A percentile compares a stretch with the other conserved stretches of the same genome.
Conservation (phyloP, 2,329 filamentous ascomycete species). For the Nannizzia gypsea region DNA sequence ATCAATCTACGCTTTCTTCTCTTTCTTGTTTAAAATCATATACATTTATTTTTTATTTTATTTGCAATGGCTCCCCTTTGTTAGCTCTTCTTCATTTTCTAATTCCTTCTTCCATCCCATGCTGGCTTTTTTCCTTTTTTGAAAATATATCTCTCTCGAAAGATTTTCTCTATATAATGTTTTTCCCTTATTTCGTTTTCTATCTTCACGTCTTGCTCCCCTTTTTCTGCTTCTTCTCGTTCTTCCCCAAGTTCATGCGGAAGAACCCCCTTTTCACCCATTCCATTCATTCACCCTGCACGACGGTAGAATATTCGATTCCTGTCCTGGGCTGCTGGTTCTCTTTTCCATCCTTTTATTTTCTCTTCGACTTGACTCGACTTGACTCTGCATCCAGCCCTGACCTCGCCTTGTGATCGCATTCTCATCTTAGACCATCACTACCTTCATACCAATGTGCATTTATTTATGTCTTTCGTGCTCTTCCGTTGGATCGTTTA, state of each 20-base stretch:
- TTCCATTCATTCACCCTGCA: not conserved
- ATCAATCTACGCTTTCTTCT: not conserved
- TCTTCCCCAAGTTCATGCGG: not conserved
- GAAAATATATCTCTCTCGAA: not conserved
- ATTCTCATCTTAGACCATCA: slow-evolving; percentile 16
- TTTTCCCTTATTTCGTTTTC: not conserved
- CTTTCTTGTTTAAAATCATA: not conserved
- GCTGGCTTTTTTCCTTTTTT: not conserved
- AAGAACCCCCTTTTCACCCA: not conserved
- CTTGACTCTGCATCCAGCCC: not conserved
- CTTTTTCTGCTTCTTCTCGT: not conserved
- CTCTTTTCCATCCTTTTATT: slow-evolving; percentile 17
- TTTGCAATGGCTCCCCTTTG: not conserved
- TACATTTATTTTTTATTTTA: too few species aligned
- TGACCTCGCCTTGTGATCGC: slow-evolving; percentile 20
- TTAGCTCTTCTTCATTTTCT: too few species aligned
- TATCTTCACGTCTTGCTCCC: too few species aligned
- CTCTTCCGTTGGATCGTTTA: not conserved
- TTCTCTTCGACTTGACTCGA: not conserved
- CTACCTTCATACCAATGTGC: slow-evolving; percentile 7
- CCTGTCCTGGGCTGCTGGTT: not conserved
- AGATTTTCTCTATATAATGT: slow-evolving; percentile 4
- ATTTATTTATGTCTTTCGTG: not conserved
- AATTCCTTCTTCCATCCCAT: not conserved
- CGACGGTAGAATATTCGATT: not conserved